A percentile compares a stretch with the other conserved stretches of the same genome.
Evolutionary conservation across 345 rosid species (phyloP).

Genomic region (Murraya koenigii): DNA sequence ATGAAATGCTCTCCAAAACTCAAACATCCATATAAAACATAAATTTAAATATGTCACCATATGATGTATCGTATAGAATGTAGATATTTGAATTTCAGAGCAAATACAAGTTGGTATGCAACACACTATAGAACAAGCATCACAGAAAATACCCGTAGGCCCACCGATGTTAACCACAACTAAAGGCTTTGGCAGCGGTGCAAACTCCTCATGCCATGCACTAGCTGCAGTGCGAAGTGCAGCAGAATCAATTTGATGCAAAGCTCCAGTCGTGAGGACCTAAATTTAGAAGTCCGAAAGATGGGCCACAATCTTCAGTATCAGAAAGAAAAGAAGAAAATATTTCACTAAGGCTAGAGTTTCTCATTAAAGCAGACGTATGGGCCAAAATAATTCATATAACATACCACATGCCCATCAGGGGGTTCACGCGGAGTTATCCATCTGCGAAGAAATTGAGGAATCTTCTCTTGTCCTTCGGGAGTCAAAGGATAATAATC

Average conservation of each 20-base stretch:
- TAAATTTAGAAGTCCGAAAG: constrained; percentile 26
- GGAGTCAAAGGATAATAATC: constrained; percentile 89
- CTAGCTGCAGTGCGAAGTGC: constrained; percentile 84
- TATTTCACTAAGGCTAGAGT: constrained; percentile 5
- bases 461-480: constrained; percentile 74
- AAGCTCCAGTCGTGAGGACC: constrained; percentile 88
- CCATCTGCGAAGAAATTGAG: constrained; percentile 73
- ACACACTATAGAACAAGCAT: constrained; percentile 7
- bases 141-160: constrained; percentile 61
- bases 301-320: constrained; percentile 5
- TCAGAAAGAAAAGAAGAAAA: background rate
- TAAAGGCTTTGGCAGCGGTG: constrained; percentile 83
- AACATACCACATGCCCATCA: constrained; percentile 65
- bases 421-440: constrained; percentile 84
- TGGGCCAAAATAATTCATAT: background rate
- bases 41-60: background rate
- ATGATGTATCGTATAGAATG: background rate
- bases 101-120: background rate
- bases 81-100: background rate
- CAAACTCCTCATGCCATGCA: constrained; percentile 90
- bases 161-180: constrained; percentile 92
- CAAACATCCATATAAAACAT: background rate
- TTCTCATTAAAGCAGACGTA: constrained; percentile 1
- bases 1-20: background rate
- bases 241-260: constrained; percentile 86